These are phyloP conservation scores for Coemansia erecta DNA, from an alignment of 192 early-diverging fungal genomes.

Conservation along the genomic window DNA sequence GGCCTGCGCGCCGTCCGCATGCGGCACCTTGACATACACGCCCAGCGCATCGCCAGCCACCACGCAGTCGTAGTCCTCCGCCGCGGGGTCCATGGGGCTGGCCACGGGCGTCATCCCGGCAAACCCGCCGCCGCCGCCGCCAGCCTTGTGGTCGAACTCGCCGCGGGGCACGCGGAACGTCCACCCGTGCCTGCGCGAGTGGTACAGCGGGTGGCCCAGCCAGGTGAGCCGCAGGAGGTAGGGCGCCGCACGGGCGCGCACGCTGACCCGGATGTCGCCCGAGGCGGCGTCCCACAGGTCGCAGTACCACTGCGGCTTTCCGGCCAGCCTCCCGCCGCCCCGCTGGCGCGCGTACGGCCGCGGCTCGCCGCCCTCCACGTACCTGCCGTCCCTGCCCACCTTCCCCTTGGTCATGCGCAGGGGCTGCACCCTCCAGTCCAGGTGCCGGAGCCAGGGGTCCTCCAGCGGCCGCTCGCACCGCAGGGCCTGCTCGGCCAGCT, in stretches of 20 bases:
- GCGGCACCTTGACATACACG: slow-evolving; percentile 76
- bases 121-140: slow-evolving; percentile 8
- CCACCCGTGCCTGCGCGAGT: slow-evolving; percentile 74
- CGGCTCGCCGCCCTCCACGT: slow-evolving; percentile 54
- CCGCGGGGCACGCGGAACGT: slow-evolving; percentile 66
- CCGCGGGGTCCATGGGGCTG: slow-evolving; percentile 30
- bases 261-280: slow-evolving; percentile 62
- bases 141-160: too few species aligned
- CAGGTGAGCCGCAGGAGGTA: slow-evolving; percentile 82
- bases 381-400: slow-evolving; percentile 30
- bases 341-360: slow-evolving; percentile 33
- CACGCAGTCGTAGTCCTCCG: slow-evolving; percentile 48
- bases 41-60: slow-evolving; percentile 27
- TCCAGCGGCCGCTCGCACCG: slow-evolving; percentile 23
- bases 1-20: slow-evolving; percentile 74
- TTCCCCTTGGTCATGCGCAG: slow-evolving; percentile 48
- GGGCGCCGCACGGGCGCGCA: slow-evolving; percentile 72
- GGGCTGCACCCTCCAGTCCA: slow-evolving; percentile 69
- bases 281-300: slow-evolving; percentile 68
- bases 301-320: slow-evolving; percentile 78
- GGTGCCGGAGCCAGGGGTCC: slow-evolving; percentile 79
- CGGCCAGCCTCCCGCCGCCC: slow-evolving; percentile 57
- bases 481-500: slow-evolving; percentile 53
- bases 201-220: slow-evolving; percentile 76
- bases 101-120: background rate